A percentile compares a stretch with the other conserved stretches of the same genome.
These are phyloP conservation scores for Dioscorea zingiberensis DNA, from an alignment of 106 monocot species.

Conservation along the genomic window DNA sequence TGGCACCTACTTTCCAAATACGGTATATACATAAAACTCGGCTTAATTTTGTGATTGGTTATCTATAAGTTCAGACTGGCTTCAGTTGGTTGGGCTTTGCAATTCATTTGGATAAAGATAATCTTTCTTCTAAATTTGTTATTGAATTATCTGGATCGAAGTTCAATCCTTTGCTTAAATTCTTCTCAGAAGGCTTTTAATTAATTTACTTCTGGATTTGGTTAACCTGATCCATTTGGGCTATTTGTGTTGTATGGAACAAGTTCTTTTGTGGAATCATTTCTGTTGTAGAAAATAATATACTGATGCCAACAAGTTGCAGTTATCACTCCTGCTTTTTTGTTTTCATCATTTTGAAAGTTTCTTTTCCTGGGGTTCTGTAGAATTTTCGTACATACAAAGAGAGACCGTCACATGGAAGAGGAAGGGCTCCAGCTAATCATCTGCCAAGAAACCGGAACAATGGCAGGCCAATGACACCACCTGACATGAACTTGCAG, in stretches of 20 bases:
- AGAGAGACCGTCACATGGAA: constrained; percentile 33
- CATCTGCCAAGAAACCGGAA: constrained; percentile 16
- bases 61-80: too few relatives aligned
- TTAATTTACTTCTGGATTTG: not conserved
- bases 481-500: constrained; percentile 9
- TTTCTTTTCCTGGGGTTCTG: constrained; percentile 8
- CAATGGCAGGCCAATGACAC: constrained; percentile 2
- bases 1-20: constrained; percentile 73
- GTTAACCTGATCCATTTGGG: not conserved
- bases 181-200: not conserved
- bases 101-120: too few relatives aligned
- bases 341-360: not conserved
- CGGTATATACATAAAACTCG: constrained; percentile 34
- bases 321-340: too few relatives aligned
- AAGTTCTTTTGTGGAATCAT: not conserved
- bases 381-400: constrained; percentile 35
- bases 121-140: too few relatives aligned
- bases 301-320: not conserved
- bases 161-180: not conserved
- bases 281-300: not conserved
- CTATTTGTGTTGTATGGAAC: not conserved
- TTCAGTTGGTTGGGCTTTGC: not conserved
- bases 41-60: not conserved
- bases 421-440: constrained; percentile 21
- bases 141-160: not conserved